These are phyloP conservation scores for Penicillium verrucosum DNA, from an alignment of 2,329 filamentous ascomycete genomes.

Conservation along the genomic window DNA sequence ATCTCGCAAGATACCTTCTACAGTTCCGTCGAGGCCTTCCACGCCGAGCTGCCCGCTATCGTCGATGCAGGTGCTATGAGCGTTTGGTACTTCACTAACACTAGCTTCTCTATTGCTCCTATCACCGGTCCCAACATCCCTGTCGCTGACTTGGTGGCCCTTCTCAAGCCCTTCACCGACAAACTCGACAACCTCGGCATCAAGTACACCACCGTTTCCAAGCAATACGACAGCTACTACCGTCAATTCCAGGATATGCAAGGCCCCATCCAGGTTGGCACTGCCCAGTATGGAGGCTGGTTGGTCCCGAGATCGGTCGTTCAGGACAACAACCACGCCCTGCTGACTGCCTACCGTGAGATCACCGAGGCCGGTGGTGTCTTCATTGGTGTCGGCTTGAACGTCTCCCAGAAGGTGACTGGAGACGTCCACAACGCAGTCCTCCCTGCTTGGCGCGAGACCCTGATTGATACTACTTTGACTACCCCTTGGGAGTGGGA, in stretches of 20 bases:
- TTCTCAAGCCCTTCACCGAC: conserved; percentile 48
- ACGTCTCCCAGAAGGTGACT: conserved; percentile 35
- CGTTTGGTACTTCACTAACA: conserved; percentile 52
- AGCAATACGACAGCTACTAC: conserved; percentile 33
- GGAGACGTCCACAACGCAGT: conserved; percentile 45
- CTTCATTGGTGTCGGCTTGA: conserved; percentile 39
- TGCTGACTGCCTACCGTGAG: conserved; percentile 33
- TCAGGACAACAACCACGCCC: conserved; percentile 26
- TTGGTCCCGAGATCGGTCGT: conserved; percentile 39
- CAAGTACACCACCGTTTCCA: conserved; percentile 28
- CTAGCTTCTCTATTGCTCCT: conserved; percentile 47
- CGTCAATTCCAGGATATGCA: conserved; percentile 33
- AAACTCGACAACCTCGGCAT: conserved; percentile 39
- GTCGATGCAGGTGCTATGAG: conserved; percentile 51
- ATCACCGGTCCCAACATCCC: conserved; percentile 50
- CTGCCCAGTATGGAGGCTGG: conserved; percentile 35
- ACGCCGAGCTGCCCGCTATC: conserved; percentile 48
- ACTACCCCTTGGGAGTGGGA: conserved; percentile 40
- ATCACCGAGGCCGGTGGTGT: conserved; percentile 35
- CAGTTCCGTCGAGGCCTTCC: conserved; percentile 48
- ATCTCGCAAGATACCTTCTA: conserved; percentile 49
- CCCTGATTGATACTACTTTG: conserved; percentile 42
- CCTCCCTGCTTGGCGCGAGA: conserved; percentile 42
- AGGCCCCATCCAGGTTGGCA: conserved; percentile 36
- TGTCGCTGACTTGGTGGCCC: conserved; percentile 40